phyloP scores from a whole-genome alignment of 192 early-diverging fungal genomes.

The Coemansia sp. region DNA sequence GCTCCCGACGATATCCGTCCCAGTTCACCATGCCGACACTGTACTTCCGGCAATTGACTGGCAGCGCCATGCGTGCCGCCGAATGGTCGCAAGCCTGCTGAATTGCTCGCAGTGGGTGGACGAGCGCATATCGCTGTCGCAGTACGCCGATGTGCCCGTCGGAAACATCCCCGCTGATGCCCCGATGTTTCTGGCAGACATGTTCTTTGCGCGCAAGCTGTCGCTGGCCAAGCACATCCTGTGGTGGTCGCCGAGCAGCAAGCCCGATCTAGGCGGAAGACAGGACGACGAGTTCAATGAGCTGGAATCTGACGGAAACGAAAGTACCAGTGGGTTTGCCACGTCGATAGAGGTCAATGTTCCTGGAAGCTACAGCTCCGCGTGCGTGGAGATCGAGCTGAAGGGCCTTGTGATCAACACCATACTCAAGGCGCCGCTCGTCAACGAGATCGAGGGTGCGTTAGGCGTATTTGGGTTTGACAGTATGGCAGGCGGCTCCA shows the following conservation, averaged over 20 bases:
- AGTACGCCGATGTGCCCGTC: conserved; percentile 84
- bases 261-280: conserved; percentile 85
- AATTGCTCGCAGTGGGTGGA: conserved; percentile 71
- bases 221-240: conserved; percentile 74
- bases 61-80: conserved; percentile 66
- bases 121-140: conserved; percentile 69
- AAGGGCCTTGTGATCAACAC: conserved; percentile 81
- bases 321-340: neutral
- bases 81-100: conserved; percentile 79
- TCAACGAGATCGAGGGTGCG: conserved; percentile 77
- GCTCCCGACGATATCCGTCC: conserved; percentile 72
- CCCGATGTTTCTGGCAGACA: conserved; percentile 76
- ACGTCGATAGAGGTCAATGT: conserved; percentile 66
- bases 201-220: conserved; percentile 82
- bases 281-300: conserved; percentile 45
- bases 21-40: conserved; percentile 68
- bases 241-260: conserved; percentile 83
- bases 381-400: conserved; percentile 84
- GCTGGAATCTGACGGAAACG: conserved; percentile 8
- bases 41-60: conserved; percentile 80
- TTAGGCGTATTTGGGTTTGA: conserved; percentile 51
- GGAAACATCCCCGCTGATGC: conserved; percentile 86
- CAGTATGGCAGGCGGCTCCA: conserved; percentile 4
- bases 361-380: conserved; percentile 73
- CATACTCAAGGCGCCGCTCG: conserved; percentile 68